phyloP scores from a whole-genome alignment of 148 eudicot species.

The Simmondsia chinensis region DNA sequence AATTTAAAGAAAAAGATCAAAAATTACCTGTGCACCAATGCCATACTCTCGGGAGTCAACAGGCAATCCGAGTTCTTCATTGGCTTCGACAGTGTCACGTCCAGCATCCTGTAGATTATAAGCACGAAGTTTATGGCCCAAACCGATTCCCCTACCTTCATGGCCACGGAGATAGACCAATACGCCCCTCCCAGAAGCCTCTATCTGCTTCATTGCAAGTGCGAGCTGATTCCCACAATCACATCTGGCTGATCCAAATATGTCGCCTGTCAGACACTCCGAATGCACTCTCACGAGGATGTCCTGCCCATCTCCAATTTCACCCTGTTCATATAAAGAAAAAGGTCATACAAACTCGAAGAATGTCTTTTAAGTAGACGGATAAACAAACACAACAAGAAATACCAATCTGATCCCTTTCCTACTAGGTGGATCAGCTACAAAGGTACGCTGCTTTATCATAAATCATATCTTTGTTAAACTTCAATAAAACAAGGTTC shows the following conservation, averaged over 20 bases:
- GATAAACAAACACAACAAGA: too few species aligned
- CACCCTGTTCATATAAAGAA: conserved; percentile 48
- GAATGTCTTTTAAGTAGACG: not conserved
- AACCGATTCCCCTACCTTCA: conserved; percentile 39
- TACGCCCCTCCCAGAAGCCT: conserved; percentile 35
- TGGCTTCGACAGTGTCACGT: conserved; percentile 44
- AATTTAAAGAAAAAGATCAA: not conserved
- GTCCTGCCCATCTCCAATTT: conserved; percentile 76
- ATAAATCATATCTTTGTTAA: too few species aligned
- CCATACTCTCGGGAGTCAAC: conserved; percentile 43
- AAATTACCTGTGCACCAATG: conserved; percentile 38
- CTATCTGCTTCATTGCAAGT: conserved; percentile 36
- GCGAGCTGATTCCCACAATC: conserved; percentile 43
- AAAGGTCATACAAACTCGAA: not conserved
- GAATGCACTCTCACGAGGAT: conserved; percentile 75
- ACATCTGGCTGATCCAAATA: conserved; percentile 39
- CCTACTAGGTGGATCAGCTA: too few species aligned
- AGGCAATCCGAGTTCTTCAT: conserved; percentile 37
- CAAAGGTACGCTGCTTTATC: too few species aligned
- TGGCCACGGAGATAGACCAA: conserved; percentile 43
- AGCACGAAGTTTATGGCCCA: conserved; percentile 44
- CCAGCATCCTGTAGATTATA: conserved; percentile 40
- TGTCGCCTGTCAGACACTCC: conserved; percentile 40
- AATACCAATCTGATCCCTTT: too few species aligned
- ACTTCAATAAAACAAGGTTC: too few species aligned